phyloP scores from a whole-genome alignment of 208 protist species.

The Acanthamoeba rhysodes region DNA sequence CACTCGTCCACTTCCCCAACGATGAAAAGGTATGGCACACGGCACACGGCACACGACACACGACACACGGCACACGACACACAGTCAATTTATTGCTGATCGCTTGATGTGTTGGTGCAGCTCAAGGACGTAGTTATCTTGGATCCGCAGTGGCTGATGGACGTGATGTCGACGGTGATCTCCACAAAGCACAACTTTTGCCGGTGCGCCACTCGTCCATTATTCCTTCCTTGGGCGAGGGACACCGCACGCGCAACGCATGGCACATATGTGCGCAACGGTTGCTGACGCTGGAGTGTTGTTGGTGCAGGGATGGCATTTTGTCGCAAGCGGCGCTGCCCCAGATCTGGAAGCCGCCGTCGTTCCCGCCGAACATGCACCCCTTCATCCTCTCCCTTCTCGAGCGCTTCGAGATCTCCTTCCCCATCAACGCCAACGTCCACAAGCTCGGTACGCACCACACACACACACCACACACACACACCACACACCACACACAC shows the following conservation, averaged over 20 bases:
- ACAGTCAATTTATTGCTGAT: too few relatives aligned
- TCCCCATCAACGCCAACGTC: neutral
- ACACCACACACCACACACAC: too few relatives aligned
- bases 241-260: neutral
- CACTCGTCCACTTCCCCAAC: constrained; percentile 56
- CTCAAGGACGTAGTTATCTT: constrained; percentile 83
- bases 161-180: constrained; percentile 80
- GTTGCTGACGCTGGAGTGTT: neutral
- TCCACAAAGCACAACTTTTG: constrained; percentile 71
- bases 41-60: neutral
- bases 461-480: too few relatives aligned
- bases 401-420: constrained; percentile 67
- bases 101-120: neutral
- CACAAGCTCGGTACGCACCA: constrained; percentile 62
- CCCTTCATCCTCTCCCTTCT: constrained; percentile 68
- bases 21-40: constrained; percentile 48
- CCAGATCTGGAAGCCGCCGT: constrained; percentile 61
- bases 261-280: neutral
- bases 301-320: neutral
- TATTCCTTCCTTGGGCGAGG: too few relatives aligned
- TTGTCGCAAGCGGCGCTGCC: constrained; percentile 18
- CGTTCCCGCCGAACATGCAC: neutral
- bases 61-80: neutral
- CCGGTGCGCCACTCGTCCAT: too few relatives aligned
- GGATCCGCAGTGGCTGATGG: constrained; percentile 81